Conservation (phyloP, 805 yeast genomes). For the Ogataea saltuana region DNA sequence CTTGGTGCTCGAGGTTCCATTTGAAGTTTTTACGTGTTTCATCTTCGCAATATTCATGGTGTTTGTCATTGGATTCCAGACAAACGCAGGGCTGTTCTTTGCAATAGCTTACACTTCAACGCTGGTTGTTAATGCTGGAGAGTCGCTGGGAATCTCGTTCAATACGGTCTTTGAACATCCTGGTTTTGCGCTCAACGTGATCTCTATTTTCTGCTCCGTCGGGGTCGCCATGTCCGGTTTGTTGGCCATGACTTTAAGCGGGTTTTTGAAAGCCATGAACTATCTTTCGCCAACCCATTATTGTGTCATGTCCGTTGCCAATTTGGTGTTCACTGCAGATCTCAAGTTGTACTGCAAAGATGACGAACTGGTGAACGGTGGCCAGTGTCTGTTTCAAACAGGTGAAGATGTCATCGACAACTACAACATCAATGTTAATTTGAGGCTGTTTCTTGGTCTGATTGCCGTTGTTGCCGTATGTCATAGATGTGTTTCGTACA, state of each 20-base stretch:
- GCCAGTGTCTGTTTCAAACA: slow-evolving; percentile 47
- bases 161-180: slow-evolving; percentile 72
- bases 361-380: slow-evolving; percentile 32
- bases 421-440: slow-evolving; percentile 45
- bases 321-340: slow-evolving; percentile 54
- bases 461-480: slow-evolving; percentile 41
- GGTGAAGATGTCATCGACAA: slow-evolving; percentile 59
- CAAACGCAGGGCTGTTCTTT: slow-evolving; percentile 67
- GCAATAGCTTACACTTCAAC: slow-evolving; percentile 56
- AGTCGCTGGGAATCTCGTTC: slow-evolving; percentile 78
- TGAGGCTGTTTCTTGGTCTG: slow-evolving; percentile 40
- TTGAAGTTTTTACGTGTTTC: slow-evolving; percentile 59
- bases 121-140: slow-evolving; percentile 71
- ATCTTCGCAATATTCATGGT: slow-evolving; percentile 63
- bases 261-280: slow-evolving; percentile 66
- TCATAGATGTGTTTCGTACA: slow-evolving; percentile 44
- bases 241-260: slow-evolving; percentile 74
- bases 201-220: slow-evolving; percentile 63
- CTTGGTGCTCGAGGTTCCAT: slow-evolving; percentile 63
- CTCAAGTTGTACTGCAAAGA: slow-evolving; percentile 50
- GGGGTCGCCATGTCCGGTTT: slow-evolving; percentile 86
- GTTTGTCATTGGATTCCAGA: slow-evolving; percentile 71
- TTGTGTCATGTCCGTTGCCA: slow-evolving; percentile 60
- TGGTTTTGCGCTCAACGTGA: slow-evolving; percentile 77
- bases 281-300: slow-evolving; percentile 79